Conservation (phyloP, 2,329 filamentous ascomycete genomes). For the Corinectria fuckeliana region DNA sequence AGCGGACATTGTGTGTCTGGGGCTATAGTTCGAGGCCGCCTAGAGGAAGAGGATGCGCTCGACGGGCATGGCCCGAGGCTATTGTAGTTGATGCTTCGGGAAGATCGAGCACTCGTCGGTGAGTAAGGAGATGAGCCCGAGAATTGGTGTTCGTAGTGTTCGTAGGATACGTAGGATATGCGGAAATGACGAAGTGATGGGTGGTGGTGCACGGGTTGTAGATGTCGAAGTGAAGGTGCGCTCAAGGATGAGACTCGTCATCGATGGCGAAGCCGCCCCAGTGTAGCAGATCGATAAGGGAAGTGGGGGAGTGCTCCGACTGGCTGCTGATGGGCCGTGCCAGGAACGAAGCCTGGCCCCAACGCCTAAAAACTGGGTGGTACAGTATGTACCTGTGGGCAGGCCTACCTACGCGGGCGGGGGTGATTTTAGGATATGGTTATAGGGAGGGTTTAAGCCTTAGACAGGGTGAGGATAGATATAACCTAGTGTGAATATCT, state of each 20-base stretch:
- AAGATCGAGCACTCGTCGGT: neutral
- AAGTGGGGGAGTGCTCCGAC: slow-evolving; percentile 27
- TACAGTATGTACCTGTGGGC: slow-evolving; percentile 17
- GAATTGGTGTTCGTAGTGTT: neutral
- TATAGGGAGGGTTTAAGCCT: no score
- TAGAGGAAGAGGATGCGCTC: slow-evolving; percentile 8
- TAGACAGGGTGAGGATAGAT: no score
- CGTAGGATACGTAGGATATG: neutral
- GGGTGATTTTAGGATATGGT: no score
- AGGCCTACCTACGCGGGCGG: no score
- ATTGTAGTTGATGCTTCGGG: neutral
- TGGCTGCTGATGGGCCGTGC: slow-evolving; percentile 18
- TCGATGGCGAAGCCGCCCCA: slow-evolving; percentile 29
- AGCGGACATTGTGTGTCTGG: slow-evolving; percentile 48
- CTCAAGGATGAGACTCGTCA: slow-evolving; percentile 41
- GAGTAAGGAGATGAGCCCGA: slow-evolving; percentile 23
- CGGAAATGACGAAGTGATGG: neutral
- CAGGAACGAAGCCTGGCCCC: slow-evolving; percentile 31
- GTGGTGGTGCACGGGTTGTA: slow-evolving; percentile 8
- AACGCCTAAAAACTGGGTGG: neutral
- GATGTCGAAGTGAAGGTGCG: slow-evolving; percentile 21
- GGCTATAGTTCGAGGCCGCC: slow-evolving; percentile 38
- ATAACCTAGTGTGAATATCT: no score
- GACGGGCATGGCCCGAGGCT: slow-evolving; percentile 9
- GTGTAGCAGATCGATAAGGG: slow-evolving; percentile 36